Evolutionary conservation across 23 red algal species (phyloP), one percentile per base, ranked within the genome.

Genomic region (Gracilariopsis chorda): DNA sequence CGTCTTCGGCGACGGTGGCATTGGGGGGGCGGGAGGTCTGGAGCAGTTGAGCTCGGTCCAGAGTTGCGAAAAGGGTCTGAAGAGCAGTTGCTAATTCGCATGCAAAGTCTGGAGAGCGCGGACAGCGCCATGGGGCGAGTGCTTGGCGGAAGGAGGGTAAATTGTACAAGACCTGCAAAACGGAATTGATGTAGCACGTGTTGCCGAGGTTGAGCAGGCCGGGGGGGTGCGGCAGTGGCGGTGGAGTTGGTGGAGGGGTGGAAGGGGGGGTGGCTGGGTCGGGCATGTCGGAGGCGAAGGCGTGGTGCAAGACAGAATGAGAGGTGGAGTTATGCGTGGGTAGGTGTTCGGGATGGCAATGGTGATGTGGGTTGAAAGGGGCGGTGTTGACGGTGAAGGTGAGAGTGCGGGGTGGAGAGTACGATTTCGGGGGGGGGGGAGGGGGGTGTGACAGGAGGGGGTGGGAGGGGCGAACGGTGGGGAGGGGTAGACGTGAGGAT

Each of bases 201-300:
- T 94, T 98, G 45, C 95, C 95, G n/a, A 98, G 62, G 48, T 98
- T 98, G 23, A 88, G 77, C 39, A 98, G 82, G 28, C 95, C 95
- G 45, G 90, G 90, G 10, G 83, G 83, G 34, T 78, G 73, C 25
- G 45, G 49, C 1, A 78, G 44, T 14, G 73, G 73, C 1, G 73
- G 47, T 17, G 62, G 62, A 11, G 73, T 53, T 36, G 49, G 34
- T 1, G 73, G 73, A 7, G 73, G 73, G 23, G 49, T 51, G 73
- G 73, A 78, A 10, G 73, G 43, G 23, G 47, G 10, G 13, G 73
- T 36, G 4, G 73, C 36, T 12, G 33, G 21, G 62, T 68, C 62
- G 43, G 73, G 73, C 73, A 56, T 53, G 7, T 36, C 47, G 73
- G 73, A 16, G 43, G 73, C 45, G 43, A 73, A 7, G 11, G 67